Conservation (phyloP, 1,284 basidiomycete genomes). For the Ganoderma leucocontextum region DNA sequence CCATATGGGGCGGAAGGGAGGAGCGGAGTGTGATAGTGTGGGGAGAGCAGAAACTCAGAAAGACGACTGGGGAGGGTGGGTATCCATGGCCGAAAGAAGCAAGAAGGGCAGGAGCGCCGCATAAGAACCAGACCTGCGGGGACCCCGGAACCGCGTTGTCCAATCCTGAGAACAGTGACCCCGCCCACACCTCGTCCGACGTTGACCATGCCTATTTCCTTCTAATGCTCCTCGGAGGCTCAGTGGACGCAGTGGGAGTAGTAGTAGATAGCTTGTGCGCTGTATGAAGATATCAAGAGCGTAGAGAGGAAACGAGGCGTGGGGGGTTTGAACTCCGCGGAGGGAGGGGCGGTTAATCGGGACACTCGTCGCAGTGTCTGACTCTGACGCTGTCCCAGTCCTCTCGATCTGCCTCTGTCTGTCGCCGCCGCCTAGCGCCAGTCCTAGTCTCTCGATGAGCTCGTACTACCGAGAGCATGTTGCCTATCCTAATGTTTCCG, state of each 20-base stretch:
- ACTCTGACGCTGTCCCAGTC: conserved; percentile 13
- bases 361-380: conserved; percentile 11
- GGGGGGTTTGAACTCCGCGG: conserved; percentile 24
- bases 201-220: background rate
- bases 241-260: background rate
- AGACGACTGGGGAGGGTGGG: conserved; percentile 11
- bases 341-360: conserved; percentile 3
- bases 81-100: background rate
- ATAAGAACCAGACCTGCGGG: conserved; percentile 14
- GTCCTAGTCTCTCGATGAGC: conserved; percentile 26
- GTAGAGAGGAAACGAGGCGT: no score
- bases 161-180: conserved; percentile 7
- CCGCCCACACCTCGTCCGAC: background rate
- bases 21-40: background rate
- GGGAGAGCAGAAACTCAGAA: conserved; percentile 1
- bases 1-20: conserved; percentile 13
- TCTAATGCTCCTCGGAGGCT: background rate
- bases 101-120: background rate
- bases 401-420: background rate
- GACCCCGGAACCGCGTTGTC: conserved; percentile 17
- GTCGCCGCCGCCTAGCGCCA: conserved; percentile 26
- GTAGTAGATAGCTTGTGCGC: background rate
- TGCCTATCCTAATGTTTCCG: conserved; percentile 31
- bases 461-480: conserved; percentile 34
- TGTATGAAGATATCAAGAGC: background rate